These are phyloP conservation scores for Salinomyces thailandicus DNA, from an alignment of 2,329 filamentous ascomycete species.

Conservation along the genomic window DNA sequence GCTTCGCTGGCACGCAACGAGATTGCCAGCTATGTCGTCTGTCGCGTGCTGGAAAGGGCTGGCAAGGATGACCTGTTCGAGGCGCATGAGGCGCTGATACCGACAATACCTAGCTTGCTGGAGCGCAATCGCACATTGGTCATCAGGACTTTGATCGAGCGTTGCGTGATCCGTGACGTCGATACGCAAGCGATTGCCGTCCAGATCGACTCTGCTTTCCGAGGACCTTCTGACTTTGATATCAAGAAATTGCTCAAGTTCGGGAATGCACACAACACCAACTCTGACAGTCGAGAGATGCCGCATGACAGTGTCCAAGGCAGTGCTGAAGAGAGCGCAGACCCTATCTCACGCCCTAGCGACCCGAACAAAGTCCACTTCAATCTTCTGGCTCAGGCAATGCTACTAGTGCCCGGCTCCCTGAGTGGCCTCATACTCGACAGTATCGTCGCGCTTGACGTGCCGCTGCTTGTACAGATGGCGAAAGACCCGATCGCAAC, in stretches of 20 bases:
- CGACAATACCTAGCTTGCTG: slow-evolving; percentile 63
- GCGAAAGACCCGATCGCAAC: slow-evolving; percentile 51
- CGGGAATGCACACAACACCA: slow-evolving; percentile 28
- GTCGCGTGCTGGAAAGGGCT: slow-evolving; percentile 69
- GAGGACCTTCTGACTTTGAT: slow-evolving; percentile 38
- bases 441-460: slow-evolving; percentile 38
- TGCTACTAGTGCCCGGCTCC: slow-evolving; percentile 63
- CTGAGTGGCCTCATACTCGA: slow-evolving; percentile 62
- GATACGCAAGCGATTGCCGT: slow-evolving; percentile 46
- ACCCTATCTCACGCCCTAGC: slow-evolving; percentile 13
- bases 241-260: slow-evolving; percentile 52
- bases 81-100: slow-evolving; percentile 60
- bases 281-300: slow-evolving; percentile 9
- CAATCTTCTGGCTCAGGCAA: slow-evolving; percentile 76
- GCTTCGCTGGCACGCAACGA: slow-evolving; percentile 77
- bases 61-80: slow-evolving; percentile 74
- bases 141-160: slow-evolving; percentile 71
- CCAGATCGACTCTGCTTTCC: slow-evolving; percentile 49
- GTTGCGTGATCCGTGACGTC: slow-evolving; percentile 59
- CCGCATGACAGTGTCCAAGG: slow-evolving; percentile 10
- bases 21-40: slow-evolving; percentile 77
- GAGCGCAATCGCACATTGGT: slow-evolving; percentile 67
- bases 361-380: slow-evolving; percentile 41
- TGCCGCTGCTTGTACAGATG: slow-evolving; percentile 48
- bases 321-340: slow-evolving; percentile 7